Base-by-base conservation (phyloP, 2,329 filamentous ascomycete species). In the Cytospora piceicola region DNA sequence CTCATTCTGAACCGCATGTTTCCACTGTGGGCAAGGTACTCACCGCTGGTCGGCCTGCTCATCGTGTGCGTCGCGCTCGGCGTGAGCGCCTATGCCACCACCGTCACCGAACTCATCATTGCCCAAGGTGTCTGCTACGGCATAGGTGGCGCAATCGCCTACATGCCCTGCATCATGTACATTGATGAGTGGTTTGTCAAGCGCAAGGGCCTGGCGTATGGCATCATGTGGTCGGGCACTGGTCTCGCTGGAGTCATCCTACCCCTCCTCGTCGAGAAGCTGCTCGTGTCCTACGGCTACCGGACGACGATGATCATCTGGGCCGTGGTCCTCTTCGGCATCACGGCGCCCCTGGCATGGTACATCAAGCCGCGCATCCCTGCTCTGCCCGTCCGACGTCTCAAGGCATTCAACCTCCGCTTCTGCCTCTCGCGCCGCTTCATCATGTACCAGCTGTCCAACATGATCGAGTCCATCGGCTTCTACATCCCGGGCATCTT, bases 401-500 rank as follows among this genome's bases (percentile, higher is more conserved):
- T 73, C 61, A 78, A 75, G 54, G 75, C 79, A 1, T 75, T 81
- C 58, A 77, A 81, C 65, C 71, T 82, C 39, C 71, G 76, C 24
- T 90, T 90, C 73, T 77, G 87, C 20, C 69, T 79, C 58, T 79
- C 83, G 68, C 79, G 78, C 0, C 81, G 80, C 5, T 88, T 90
- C 71, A 77, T 83, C 70, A 77, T 88, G 63, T 85, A 88, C 74
- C 82, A 85, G 70, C 70, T 82, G 30, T 84, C 83, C 56, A 90
- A 86, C 68, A 75, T 87, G 2, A 75, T 85, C 42, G 85, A 90
- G 75, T 83, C 84, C 29, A 76, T 82, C 29, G 88, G 87, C 2
- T 90, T 88, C 74, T 88, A 88, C 67, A 77, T 90, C 15, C 88
- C 88, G 1, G 83, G 84, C 2, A 86, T 88, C 17, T 89, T 88